phyloP scores from a whole-genome alignment of 2,329 filamentous ascomycete species.

The Ceratocystis colombiana region DNA sequence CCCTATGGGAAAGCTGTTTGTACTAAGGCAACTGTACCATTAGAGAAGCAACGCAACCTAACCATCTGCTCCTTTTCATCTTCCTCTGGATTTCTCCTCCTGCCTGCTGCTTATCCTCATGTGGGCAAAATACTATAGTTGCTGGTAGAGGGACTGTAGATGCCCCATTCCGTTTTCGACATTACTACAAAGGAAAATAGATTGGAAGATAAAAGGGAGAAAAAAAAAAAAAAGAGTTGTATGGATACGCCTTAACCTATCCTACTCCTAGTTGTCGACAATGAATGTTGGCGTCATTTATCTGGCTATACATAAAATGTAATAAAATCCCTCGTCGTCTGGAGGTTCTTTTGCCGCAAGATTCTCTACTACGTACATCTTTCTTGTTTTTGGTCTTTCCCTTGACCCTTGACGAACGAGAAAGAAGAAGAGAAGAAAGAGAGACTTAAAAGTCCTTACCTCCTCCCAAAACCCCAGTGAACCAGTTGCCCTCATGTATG shows the following conservation, averaged over 20 bases:
- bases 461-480: background rate
- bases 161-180: background rate
- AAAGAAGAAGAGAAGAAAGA: slow-evolving; percentile 5
- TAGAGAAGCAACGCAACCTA: background rate
- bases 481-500: background rate
- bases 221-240: background rate
- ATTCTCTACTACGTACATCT: background rate
- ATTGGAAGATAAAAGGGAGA: background rate
- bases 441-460: background rate
- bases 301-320: slow-evolving; percentile 1
- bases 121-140: background rate
- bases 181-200: background rate
- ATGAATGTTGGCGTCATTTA: background rate
- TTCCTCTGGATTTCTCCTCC: background rate
- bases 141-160: background rate
- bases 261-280: background rate
- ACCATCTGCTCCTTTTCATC: background rate
- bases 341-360: background rate
- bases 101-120: background rate
- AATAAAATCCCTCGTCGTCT: slow-evolving; percentile 4
- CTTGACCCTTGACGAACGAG: background rate
- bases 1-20: background rate
- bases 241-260: background rate
- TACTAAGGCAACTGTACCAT: background rate
- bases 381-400: background rate